Base-by-base conservation (phyloP, 1,139 yeast genomes). In the Suhomyces bokatorum region DNA sequence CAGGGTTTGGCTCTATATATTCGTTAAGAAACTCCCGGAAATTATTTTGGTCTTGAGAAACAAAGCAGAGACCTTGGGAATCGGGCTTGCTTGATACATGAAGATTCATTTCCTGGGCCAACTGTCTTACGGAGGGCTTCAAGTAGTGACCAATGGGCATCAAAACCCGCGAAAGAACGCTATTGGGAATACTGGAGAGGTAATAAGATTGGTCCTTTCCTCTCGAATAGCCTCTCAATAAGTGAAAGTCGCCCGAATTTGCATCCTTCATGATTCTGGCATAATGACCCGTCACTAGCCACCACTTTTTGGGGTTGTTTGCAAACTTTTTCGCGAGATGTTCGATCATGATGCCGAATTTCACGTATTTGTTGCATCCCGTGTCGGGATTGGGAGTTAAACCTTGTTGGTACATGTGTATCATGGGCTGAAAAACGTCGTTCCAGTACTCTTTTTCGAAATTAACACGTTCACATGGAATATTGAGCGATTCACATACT, bases 231-330 rank as follows among this genome's bases (percentile, higher is more conserved):
- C 89, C 86, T 42, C 95, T 67, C 35, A 86, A 62, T 15, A 91
- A 62, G 52, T 79, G 83, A 31, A 55, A 55, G 20, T 69, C 67
- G 0, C 65, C 67, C 1, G 67, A 54, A 1, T 48, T 39, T 0
- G 54, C 45, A 47, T 64, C 63, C 30, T 59, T 55, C 66, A 83
- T 66, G 4, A 87, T 66, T 44, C 93, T 69, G 0, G 96, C 83
- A 63, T 93, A 93, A 62, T 93, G 99, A 4, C 99, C 99, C 0
- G 97, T 90, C 1, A 89, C 97, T 13, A 93, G 65, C 96, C 96
- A 88, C 85, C 93, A 87, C 27, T 57, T 57, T 33, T 55, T 44
- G 39, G 50, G 46, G 2, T 52, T 54, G 1, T 44, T 36, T 9
- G 67, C 69, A 49, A 68, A 73, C 45, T 62, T 63, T 0, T 57